phyloP scores from a whole-genome alignment of 1,284 basidiomycete genomes.

The Tilletiopsis washingtonensis region DNA sequence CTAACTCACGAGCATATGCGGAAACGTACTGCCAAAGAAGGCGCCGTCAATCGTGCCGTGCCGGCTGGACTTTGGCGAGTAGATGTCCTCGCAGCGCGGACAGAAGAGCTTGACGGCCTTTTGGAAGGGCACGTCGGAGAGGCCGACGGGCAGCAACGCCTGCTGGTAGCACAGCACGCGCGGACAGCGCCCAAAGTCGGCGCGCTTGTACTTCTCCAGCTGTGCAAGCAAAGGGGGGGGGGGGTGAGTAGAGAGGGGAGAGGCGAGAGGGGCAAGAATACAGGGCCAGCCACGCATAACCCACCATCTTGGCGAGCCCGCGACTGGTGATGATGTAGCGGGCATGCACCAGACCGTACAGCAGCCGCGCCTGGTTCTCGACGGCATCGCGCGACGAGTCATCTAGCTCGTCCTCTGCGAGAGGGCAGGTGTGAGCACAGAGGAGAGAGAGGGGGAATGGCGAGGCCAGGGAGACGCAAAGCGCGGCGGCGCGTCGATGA shows the following conservation, averaged over 20 bases:
- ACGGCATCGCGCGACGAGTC: conserved; percentile 39
- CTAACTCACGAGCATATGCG: conserved; percentile 43
- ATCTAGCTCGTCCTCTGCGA: conserved; percentile 34
- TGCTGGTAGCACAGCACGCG: conserved; percentile 45
- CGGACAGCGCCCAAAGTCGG: conserved; percentile 45
- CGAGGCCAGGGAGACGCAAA: too few species aligned
- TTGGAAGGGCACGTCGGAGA: conserved; percentile 43
- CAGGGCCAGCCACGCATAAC: too few species aligned
- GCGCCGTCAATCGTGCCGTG: conserved; percentile 48
- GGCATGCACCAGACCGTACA: conserved; percentile 45
- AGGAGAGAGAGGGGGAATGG: too few species aligned
- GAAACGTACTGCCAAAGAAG: conserved; percentile 45
- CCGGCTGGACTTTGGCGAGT: conserved; percentile 42
- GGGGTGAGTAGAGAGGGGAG: too few species aligned
- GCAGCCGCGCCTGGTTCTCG: conserved; percentile 42
- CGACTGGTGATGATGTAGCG: conserved; percentile 44
- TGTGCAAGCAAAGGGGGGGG: neutral
- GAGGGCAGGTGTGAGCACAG: neutral
- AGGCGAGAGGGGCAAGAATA: too few species aligned
- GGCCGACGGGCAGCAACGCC: conserved; percentile 38
- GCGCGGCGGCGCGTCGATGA: too few species aligned
- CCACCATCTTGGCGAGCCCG: conserved; percentile 44
- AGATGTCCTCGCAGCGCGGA: conserved; percentile 45
- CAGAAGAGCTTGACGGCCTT: conserved; percentile 46
- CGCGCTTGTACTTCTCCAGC: conserved; percentile 46